Conservation (phyloP, 495 filamentous ascomycete genomes). For the Xylaria palmicola region DNA sequence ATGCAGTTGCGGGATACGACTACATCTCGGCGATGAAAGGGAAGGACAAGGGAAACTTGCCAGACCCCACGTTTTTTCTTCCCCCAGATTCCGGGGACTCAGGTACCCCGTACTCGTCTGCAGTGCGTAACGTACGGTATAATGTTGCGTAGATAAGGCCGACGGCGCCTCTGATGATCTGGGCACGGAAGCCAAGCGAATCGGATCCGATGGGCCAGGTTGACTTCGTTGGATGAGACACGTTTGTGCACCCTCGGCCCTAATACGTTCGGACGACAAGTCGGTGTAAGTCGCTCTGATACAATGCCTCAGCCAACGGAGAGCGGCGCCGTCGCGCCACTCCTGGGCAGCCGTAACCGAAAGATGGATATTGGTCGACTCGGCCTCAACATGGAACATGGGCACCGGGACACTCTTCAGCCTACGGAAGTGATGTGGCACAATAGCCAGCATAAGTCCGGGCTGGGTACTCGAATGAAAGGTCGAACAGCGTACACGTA, state of each 20-base stretch:
- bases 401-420: neutral
- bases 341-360: neutral
- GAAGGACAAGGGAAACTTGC: neutral
- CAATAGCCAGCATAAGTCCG: neutral
- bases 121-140: too few species aligned
- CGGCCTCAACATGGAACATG: neutral
- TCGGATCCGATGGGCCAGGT: neutral
- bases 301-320: neutral
- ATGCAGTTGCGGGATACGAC: neutral
- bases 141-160: neutral
- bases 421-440: neutral
- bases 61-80: slow-evolving; percentile 8
- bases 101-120: slow-evolving; percentile 5
- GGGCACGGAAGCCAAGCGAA: neutral
- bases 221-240: neutral
- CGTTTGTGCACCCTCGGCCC: neutral
- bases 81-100: slow-evolving; percentile 6
- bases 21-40: neutral
- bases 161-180: neutral
- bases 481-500: neutral
- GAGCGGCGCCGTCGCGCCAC: neutral
- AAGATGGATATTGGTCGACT: neutral
- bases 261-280: neutral
- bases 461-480: neutral
- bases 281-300: neutral